Evolutionary conservation across 805 yeast genomes (phyloP).

Genomic region (Maudiozyma bulderi): DNA sequence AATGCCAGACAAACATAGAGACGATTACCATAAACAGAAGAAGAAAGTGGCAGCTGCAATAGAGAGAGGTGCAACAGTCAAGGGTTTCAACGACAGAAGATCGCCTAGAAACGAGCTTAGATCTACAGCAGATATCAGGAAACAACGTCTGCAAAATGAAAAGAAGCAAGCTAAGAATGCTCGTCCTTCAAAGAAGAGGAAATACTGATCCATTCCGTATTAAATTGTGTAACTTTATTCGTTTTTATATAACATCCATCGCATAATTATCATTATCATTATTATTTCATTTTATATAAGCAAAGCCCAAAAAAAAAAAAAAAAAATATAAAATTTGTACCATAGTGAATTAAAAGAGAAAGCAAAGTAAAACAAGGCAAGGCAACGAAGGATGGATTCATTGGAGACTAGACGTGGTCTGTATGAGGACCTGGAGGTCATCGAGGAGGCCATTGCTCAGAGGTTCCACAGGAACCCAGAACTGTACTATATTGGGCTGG

Average conservation of each 20-base stretch:
- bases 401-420: conserved; percentile 31
- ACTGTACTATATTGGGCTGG: conserved; percentile 31
- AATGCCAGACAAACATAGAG: conserved; percentile 83
- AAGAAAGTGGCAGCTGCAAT: conserved; percentile 72
- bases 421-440: conserved; percentile 58
- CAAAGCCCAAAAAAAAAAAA: not conserved
- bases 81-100: conserved; percentile 47
- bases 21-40: conserved; percentile 74
- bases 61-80: conserved; percentile 62
- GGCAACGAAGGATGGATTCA: not conserved
- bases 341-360: not conserved
- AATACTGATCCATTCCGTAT: conserved; percentile 9
- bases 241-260: not conserved
- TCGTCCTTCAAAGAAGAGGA: conserved; percentile 41
- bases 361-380: not conserved
- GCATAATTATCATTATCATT: not conserved
- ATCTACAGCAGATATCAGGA: conserved; percentile 67
- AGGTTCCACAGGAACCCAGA: conserved; percentile 56
- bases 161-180: conserved; percentile 77
- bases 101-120: conserved; percentile 45
- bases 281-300: too few species aligned
- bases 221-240: not conserved
- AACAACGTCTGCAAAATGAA: conserved; percentile 59
- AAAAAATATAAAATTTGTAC: not conserved
- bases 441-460: conserved; percentile 56